Percentiles rank a stretch among this genome's conserved stretches.
phyloP scores from a whole-genome alignment of 768 basidiomycete genomes.

The Panaeolus cyanescens region DNA sequence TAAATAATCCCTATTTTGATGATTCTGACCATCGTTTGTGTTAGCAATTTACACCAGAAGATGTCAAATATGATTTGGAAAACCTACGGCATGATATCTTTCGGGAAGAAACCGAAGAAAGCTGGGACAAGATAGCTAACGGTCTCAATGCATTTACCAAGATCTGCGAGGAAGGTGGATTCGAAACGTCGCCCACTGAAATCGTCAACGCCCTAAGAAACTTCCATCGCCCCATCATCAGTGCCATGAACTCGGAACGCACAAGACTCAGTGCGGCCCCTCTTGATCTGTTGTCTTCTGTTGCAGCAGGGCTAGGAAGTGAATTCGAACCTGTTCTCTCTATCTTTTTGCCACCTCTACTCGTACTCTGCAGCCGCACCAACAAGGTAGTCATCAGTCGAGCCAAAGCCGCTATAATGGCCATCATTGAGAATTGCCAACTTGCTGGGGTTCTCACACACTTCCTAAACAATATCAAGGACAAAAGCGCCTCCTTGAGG shows the following conservation, averaged over 20 bases:
- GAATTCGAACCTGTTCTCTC: conserved; percentile 69
- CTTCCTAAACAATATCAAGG: conserved; percentile 58
- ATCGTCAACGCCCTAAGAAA: conserved; percentile 52
- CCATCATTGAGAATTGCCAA: conserved; percentile 69
- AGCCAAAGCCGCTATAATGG: conserved; percentile 57
- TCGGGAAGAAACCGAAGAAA: conserved; percentile 73
- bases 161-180: conserved; percentile 54
- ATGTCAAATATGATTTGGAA: conserved; percentile 51
- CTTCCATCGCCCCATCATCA: conserved; percentile 53
- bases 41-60: conserved; percentile 40
- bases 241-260: conserved; percentile 71
- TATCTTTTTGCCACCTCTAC: conserved; percentile 68
- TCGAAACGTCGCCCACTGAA: conserved; percentile 48
- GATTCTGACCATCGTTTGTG: not conserved
- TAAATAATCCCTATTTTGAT: not conserved
- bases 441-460: conserved; percentile 63
- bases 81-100: conserved; percentile 38
- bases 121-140: conserved; percentile 70
- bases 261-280: conserved; percentile 69
- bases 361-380: conserved; percentile 68
- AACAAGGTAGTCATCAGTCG: conserved; percentile 79
- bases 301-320: conserved; percentile 56
- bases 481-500: conserved; percentile 69
- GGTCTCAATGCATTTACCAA: conserved; percentile 46
- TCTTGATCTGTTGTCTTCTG: conserved; percentile 57